Conservation (phyloP, 2,329 filamentous ascomycete genomes). For the Drechslera avenae region DNA sequence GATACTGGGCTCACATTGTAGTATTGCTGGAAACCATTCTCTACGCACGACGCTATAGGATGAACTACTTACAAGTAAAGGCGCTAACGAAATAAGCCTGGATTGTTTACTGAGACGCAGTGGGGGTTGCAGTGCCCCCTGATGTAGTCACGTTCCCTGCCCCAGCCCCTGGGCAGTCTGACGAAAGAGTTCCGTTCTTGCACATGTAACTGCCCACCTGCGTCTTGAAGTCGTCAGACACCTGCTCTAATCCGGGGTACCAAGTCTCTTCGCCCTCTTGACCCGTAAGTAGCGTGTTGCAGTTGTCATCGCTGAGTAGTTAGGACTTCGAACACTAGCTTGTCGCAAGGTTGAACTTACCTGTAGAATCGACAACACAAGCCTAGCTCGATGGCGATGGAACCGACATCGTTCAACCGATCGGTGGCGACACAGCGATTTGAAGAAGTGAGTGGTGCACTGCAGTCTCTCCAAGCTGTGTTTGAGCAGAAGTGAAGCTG, state of each 20-base stretch:
- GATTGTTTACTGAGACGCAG: not conserved
- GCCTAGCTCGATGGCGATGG: conserved; percentile 7
- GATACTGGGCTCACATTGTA: too few species aligned
- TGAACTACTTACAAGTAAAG: too few species aligned
- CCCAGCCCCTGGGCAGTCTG: conserved; percentile 4
- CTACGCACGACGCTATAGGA: too few species aligned
- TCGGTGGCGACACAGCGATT: conserved; percentile 11
- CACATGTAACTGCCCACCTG: conserved; percentile 18
- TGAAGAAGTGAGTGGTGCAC: conserved; percentile 7
- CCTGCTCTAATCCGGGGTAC: conserved; percentile 8
- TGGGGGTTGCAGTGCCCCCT: not conserved
- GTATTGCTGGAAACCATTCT: too few species aligned
- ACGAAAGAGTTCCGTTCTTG: conserved; percentile 10
- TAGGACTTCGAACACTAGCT: not conserved
- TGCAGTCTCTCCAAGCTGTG: conserved; percentile 6
- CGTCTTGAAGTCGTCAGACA: conserved; percentile 5
- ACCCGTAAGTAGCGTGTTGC: not conserved
- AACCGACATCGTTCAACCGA: conserved; percentile 10
- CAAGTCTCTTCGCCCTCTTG: not conserved
- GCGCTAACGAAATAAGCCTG: not conserved
- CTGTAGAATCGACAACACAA: conserved; percentile 11
- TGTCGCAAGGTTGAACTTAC: conserved; percentile 4
- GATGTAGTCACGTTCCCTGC: not conserved
- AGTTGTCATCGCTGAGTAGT: conserved; percentile 9
- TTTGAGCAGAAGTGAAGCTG: conserved; percentile 12